phyloP scores from a whole-genome alignment of 2,329 filamentous ascomycete genomes.

The Phialophora expanda region DNA sequence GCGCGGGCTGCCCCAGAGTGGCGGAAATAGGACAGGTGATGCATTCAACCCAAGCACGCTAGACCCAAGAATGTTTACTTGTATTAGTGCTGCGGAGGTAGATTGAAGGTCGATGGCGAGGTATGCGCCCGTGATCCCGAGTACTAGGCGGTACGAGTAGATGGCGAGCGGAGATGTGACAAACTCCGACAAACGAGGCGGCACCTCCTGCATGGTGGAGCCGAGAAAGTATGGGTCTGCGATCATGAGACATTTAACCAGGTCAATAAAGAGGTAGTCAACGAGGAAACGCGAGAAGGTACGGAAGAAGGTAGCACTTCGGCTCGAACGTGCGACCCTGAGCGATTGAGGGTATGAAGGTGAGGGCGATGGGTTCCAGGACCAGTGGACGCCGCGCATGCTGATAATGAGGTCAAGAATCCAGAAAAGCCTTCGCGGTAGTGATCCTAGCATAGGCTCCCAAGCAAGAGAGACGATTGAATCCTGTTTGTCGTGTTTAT shows the following conservation, averaged over 20 bases:
- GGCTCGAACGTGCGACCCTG: neutral
- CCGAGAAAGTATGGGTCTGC: slow-evolving; percentile 16
- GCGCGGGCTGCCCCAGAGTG: slow-evolving; percentile 8
- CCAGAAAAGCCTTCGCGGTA: slow-evolving; percentile 2
- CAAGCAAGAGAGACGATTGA: neutral
- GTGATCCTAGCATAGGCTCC: slow-evolving; percentile 2
- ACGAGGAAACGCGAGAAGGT: slow-evolving; percentile 1
- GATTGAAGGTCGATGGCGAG: slow-evolving; percentile 8
- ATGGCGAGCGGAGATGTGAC: neutral
- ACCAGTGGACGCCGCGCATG: slow-evolving; percentile 13
- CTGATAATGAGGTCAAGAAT: slow-evolving; percentile 5
- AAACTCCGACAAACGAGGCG: slow-evolving; percentile 1
- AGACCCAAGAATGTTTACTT: slow-evolving; percentile 12
- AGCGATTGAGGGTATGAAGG: neutral
- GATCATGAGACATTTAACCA: slow-evolving; percentile 12
- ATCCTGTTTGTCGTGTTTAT: too few species aligned
- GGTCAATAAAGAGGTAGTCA: slow-evolving; percentile 12
- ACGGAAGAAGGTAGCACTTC: neutral
- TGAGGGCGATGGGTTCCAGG: slow-evolving; percentile 11
- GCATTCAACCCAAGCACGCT: slow-evolving; percentile 6
- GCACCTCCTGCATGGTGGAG: neutral
- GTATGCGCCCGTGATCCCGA: slow-evolving; percentile 5
- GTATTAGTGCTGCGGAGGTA: neutral
- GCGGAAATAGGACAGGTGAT: slow-evolving; percentile 3
- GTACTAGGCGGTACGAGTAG: slow-evolving; percentile 5